Percentiles rank a stretch among this genome's conserved stretches.
These are phyloP conservation scores for Gymnopilus junonius DNA, from an alignment of 768 basidiomycete species.

Conservation along the genomic window DNA sequence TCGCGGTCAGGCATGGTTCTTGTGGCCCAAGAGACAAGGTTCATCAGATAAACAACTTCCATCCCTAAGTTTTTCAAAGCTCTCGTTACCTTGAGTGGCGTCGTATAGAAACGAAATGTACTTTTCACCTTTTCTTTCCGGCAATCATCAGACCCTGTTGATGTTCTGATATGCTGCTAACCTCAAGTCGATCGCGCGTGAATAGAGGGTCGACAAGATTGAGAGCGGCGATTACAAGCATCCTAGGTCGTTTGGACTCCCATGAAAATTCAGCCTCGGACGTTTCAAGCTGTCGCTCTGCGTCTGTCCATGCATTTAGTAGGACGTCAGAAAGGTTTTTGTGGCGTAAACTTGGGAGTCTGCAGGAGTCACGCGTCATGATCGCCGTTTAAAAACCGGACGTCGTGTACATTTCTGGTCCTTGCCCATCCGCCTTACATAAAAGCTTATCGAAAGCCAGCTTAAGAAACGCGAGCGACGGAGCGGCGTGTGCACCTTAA, in stretches of 20 bases:
- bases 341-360: neutral
- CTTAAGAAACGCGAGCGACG: neutral
- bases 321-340: neutral
- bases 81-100: neutral
- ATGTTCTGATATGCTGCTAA: neutral
- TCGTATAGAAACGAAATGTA: constrained; percentile 2
- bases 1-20: constrained; percentile 3
- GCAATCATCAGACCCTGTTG: constrained; percentile 1
- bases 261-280: neutral
- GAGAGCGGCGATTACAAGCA: neutral
- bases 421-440: neutral
- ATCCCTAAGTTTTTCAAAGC: neutral
- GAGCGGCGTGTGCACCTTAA: neutral
- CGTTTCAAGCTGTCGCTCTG: neutral
- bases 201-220: neutral
- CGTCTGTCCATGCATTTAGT: neutral
- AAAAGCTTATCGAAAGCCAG: neutral
- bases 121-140: neutral
- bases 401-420: neutral
- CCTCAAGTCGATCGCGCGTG: neutral
- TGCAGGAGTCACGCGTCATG: neutral
- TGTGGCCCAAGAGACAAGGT: neutral
- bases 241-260: neutral
- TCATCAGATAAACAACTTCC: neutral
- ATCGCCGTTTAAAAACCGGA: neutral